These are phyloP conservation scores for Sanguinoderma infundibulare DNA, from an alignment of 1,284 basidiomycete species.

Conservation along the genomic window DNA sequence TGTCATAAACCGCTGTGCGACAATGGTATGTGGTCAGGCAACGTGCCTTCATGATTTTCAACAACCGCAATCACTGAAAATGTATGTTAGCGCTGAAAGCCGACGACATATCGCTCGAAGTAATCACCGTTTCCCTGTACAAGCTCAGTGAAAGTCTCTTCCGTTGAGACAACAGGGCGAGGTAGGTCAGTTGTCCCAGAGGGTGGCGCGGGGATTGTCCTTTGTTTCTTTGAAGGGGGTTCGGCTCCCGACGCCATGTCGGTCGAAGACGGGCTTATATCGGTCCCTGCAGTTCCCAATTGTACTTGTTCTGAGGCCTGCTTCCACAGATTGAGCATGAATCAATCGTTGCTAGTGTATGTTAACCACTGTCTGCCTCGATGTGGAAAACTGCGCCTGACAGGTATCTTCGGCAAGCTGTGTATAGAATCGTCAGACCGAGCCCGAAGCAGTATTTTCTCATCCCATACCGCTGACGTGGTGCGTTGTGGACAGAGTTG, in stretches of 20 bases:
- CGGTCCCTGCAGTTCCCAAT: not conserved
- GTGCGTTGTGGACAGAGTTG: not conserved
- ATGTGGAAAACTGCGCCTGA: not conserved
- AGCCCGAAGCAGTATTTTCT: not conserved
- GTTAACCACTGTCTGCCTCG: not conserved
- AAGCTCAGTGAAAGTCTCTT: conserved; percentile 2
- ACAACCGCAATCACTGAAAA: conserved; percentile 17
- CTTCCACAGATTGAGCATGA: conserved; percentile 61
- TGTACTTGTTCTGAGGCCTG: conserved; percentile 47
- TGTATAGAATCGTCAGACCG: not conserved
- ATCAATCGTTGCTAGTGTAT: not conserved
- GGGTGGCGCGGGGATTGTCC: not conserved
- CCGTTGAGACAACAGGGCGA: conserved; percentile 5
- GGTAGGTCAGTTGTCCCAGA: not conserved
- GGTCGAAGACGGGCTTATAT: not conserved
- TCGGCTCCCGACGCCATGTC: not conserved
- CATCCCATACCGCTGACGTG: not conserved
- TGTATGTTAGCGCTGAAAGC: not conserved
- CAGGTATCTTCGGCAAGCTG: not conserved
- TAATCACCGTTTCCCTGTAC: conserved; percentile 6
- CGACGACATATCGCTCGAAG: not conserved
- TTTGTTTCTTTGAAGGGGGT: conserved; percentile 13
- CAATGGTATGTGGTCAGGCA: not conserved
- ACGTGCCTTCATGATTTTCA: conserved; percentile 16
- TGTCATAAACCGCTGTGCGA: not conserved